Percentiles rank a stretch among this genome's conserved stretches.
Evolutionary conservation across 352 stramenopile species (phyloP).

Genomic region (Globisporangium middletonii): DNA sequence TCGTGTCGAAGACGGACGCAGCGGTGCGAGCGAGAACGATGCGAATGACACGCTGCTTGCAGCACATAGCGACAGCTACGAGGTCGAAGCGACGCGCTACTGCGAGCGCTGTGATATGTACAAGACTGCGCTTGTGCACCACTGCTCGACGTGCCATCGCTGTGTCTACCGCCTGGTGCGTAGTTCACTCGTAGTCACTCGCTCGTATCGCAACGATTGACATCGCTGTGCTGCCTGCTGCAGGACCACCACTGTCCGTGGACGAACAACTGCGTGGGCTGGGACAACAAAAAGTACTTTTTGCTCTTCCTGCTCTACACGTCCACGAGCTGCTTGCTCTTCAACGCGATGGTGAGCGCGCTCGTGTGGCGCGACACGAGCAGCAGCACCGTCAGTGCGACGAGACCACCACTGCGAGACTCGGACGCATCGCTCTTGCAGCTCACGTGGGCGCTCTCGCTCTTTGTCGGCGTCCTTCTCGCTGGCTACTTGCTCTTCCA

Average conservation of each 20-base stretch:
- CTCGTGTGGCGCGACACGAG: conserved; percentile 18
- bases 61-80: background rate
- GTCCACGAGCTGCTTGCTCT: conserved; percentile 52
- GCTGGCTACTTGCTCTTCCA: conserved; percentile 72
- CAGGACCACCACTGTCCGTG: conserved; percentile 82
- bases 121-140: conserved; percentile 59
- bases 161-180: conserved; percentile 76
- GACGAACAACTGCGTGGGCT: conserved; percentile 83
- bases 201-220: background rate
- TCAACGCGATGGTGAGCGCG: conserved; percentile 33
- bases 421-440: conserved; percentile 28
- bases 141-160: conserved; percentile 69
- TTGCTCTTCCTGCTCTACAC: conserved; percentile 79
- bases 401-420: conserved; percentile 1
- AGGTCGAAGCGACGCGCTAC: conserved; percentile 34
- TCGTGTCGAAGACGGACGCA: conserved; percentile 1
- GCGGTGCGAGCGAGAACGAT: background rate
- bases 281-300: conserved; percentile 83
- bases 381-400: background rate
- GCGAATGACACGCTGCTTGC: conserved; percentile 2
- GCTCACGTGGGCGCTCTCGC: conserved; percentile 39
- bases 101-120: conserved; percentile 68
- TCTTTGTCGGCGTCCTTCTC: conserved; percentile 50
- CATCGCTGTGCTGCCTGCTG: background rate
- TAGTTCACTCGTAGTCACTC: background rate